Percentiles rank a stretch among this genome's conserved stretches.
Evolutionary conservation across 306 rosid species (phyloP).

Genomic region (Sechiopsis laciniata): DNA sequence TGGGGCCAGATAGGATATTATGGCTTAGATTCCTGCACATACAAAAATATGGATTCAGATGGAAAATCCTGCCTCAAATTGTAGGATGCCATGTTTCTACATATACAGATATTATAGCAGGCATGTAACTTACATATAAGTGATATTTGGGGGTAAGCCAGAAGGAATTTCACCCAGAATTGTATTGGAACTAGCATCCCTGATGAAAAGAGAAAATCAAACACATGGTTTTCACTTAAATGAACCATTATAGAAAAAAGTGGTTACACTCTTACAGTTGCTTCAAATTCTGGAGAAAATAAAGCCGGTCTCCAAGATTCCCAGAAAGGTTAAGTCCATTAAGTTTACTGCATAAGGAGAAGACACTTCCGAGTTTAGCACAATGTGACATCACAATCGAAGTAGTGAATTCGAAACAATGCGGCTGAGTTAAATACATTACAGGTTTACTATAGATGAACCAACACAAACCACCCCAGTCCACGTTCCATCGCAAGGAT

Average conservation of each 20-base stretch:
- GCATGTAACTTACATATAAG: slow-evolving; percentile 57
- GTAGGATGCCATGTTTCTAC: slow-evolving; percentile 73
- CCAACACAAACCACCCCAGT: slow-evolving; percentile 70
- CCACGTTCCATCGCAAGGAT: slow-evolving; percentile 90
- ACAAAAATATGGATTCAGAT: slow-evolving; percentile 18
- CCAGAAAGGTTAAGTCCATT: slow-evolving; percentile 71
- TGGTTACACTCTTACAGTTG: slow-evolving; percentile 47
- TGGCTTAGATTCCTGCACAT: slow-evolving; percentile 85
- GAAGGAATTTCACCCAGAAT: slow-evolving; percentile 66
- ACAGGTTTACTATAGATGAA: slow-evolving; percentile 73
- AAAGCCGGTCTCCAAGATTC: slow-evolving; percentile 50
- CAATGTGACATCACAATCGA: slow-evolving; percentile 11
- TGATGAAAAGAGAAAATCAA: slow-evolving; percentile 24
- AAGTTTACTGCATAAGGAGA: slow-evolving; percentile 46
- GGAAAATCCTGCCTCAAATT: slow-evolving; percentile 52
- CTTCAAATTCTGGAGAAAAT: slow-evolving; percentile 60
- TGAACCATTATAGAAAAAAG: background rate
- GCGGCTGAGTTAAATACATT: slow-evolving; percentile 24
- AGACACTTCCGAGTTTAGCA: slow-evolving; percentile 10
- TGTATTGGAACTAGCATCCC: slow-evolving; percentile 75
- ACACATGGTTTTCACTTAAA: background rate
- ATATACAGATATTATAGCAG: slow-evolving; percentile 22
- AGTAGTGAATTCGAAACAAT: background rate
- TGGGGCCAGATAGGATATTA: slow-evolving; percentile 65
- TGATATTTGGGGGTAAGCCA: slow-evolving; percentile 68